Base-by-base conservation (phyloP, 345 rosid species). In the Gossypium stocksii region DNA sequence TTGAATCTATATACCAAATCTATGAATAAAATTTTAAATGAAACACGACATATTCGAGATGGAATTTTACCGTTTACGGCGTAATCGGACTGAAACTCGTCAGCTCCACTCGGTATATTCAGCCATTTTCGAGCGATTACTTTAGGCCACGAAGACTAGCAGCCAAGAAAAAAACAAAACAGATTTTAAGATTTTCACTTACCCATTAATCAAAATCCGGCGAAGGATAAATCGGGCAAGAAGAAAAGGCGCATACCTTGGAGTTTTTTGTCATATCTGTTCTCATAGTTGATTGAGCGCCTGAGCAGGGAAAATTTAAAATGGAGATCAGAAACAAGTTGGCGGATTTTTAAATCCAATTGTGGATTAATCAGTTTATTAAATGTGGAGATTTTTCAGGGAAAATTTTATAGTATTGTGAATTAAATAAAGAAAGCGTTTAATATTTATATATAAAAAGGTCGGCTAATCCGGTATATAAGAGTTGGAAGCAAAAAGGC, bases 111-210 rank as follows among this genome's bases (percentile, higher is more conserved):
- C 45, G 83, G 89, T 80, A 91, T 81, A 79, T 94, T 91, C 27
- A 94, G 85, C 98, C 98, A 94, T 83, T 92, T 94, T 70, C 86
- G 85, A 45, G 73, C 98, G 25, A 91, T 87, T 49, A 77, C 69
- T 81, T 81, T 88, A 5, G 96, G 94, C 98, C 98, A 91, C 58
- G 92, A 88, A 51, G 89, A 57, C 98, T 90, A 80, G 15, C 69
- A n/a, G 25, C 69, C 25, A 20, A 34, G 9, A 34, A 20, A 9
- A n/a, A n/a, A 52, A 16, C 54, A 51, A 64, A 9, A 12, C n/a
- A 66, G 14, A 45, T 14, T 20, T 22, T 23, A 9, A 65, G 23
- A 46, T 22, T 46, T 19, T 45, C 38, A 66, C 11, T 2, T 1
- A 66, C 71, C 29, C 7, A 46, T 67, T 46, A 14, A 46, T 48